Base-by-base conservation (phyloP, 2,329 filamentous ascomycete genomes). In the Coniochaeta sp. region DNA sequence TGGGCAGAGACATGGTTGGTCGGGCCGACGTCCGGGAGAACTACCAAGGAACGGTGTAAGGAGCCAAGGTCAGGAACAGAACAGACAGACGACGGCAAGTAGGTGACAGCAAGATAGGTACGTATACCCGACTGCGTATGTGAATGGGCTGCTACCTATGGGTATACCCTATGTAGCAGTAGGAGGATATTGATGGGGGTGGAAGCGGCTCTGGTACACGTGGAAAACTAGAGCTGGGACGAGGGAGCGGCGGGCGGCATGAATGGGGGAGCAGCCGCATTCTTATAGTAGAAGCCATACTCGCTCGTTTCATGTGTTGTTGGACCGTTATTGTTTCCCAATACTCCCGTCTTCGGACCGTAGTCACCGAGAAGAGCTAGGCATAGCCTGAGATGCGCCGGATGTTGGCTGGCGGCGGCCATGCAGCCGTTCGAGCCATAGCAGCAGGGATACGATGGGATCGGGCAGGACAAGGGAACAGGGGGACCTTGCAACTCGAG, bases 1-100 rank as follows among this genome's bases (percentile, higher is more conserved):
- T 79, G 42, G 86, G 86, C 60, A 91, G 79, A 69, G 80, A 78
- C 80, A 84, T 84, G 67, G 63, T 74, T 67, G 64, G 17, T 40
- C 14, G 32, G 55, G 36, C 38, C 34, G 38, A n/a, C 16, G 34
- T 42, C 34, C 55, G 34, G 55, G 36, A 28, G 47, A 57, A 42
- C 32, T 26, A 56, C 54, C 32, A 42, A 42, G n/a, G 14, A 36
- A 19, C 19, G 30, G 54, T 5, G 54, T 34, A 34, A 38, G 30
- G 30, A 56, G 54, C 28, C 3, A 24, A 36, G 30, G 3, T 56
- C 28, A 36, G 16, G 19, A 52, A 2, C 10, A 17, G 16, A 30
- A 28, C 22, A 28, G 47, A 52, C 47, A 6, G 32, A n/a, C 19
- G 30, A 56, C n/a, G n/a, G n/a, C n/a, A n/a, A 19, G 42, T 17